phyloP scores from a whole-genome alignment of 495 filamentous ascomycete genomes.

The Neurospora hispaniola region DNA sequence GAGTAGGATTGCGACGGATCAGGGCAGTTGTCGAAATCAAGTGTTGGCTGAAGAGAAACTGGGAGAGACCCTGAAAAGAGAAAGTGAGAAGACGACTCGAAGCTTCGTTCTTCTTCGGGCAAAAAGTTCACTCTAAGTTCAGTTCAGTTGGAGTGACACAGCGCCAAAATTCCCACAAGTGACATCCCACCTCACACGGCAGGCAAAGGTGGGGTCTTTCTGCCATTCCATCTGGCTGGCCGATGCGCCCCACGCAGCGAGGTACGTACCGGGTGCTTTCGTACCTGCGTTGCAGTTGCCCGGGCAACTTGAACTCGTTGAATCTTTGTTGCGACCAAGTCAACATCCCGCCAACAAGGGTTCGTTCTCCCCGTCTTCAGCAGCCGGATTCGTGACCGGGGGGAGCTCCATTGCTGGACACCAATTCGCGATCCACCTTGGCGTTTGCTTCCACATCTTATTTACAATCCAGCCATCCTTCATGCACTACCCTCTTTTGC shows the following conservation, averaged over 20 bases:
- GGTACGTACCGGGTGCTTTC: background rate
- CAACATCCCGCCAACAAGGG: background rate
- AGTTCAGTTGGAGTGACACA: background rate
- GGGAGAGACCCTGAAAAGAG: background rate
- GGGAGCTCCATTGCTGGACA: background rate
- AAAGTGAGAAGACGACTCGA: background rate
- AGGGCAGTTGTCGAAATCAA: background rate
- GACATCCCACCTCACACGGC: background rate
- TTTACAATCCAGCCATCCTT: background rate
- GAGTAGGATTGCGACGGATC: background rate
- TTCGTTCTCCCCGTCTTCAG: background rate
- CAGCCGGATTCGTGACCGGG: background rate
- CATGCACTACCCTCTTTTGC: background rate
- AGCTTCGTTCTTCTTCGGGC: background rate
- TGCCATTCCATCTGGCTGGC: background rate
- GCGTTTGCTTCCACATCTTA: background rate
- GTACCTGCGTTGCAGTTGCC: background rate
- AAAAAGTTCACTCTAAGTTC: background rate
- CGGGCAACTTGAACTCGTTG: background rate
- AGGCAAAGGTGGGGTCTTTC: background rate
- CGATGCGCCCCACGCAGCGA: background rate
- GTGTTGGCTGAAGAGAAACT: background rate
- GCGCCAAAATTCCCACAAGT: background rate
- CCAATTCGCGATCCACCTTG: slow-evolving; percentile 2
- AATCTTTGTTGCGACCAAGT: background rate